Evolutionary conservation across 139 green algal species (phyloP).

Genomic region (Tetraselmis striata): DNA sequence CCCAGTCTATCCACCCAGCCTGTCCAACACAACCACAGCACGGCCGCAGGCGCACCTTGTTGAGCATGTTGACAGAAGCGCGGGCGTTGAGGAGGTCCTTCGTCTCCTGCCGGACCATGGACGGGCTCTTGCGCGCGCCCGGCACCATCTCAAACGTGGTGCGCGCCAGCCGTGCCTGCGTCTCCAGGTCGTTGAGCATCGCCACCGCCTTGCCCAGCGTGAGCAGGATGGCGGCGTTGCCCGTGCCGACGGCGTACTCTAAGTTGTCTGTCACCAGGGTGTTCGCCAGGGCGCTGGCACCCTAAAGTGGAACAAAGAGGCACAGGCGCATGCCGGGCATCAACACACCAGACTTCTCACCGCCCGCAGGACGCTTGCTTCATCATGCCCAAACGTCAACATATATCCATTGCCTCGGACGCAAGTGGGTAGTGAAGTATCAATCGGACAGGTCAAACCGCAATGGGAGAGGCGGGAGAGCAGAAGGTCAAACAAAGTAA

Average conservation of each 20-base stretch:
- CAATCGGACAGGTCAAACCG: no score
- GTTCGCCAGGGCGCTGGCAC: neutral
- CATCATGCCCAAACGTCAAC: no score
- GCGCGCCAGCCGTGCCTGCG: neutral
- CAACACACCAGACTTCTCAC: no score
- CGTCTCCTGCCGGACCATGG: neutral
- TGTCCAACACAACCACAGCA: no score
- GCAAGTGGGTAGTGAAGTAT: no score
- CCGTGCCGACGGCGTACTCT: conserved; percentile 5
- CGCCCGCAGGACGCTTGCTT: no score
- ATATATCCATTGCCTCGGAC: no score
- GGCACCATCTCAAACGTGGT: neutral
- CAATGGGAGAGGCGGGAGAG: no score
- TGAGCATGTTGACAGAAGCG: neutral
- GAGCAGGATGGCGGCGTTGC: conserved; percentile 12
- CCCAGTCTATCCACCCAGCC: no score
- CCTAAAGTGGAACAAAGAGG: neutral
- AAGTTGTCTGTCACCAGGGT: conserved; percentile 1
- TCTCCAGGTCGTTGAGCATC: neutral
- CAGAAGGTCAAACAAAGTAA: no score
- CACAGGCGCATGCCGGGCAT: no score
- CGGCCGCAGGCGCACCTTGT: neutral
- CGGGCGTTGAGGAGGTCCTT: neutral
- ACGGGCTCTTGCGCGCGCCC: neutral
- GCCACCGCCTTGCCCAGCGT: conserved; percentile 2